Evolutionary conservation across 2,329 filamentous ascomycete species (phyloP).

Genomic region (Diaporthe caulivora): DNA sequence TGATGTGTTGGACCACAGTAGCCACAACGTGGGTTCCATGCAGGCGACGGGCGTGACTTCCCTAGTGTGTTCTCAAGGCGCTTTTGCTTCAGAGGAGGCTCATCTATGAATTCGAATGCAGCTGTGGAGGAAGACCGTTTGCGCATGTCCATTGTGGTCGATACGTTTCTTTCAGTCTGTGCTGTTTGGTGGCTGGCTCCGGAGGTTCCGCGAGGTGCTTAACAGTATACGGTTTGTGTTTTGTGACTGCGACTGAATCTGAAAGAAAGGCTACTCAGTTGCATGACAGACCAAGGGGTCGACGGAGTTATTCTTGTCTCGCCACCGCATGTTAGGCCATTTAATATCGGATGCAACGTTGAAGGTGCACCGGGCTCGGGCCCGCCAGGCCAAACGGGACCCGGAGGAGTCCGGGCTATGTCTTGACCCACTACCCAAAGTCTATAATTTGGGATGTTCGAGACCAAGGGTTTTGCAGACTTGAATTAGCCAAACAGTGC

Average conservation of each 20-base stretch:
- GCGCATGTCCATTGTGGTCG: background rate
- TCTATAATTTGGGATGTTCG: background rate
- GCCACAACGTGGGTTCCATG: background rate
- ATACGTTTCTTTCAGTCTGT: too few species aligned
- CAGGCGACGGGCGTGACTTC: background rate
- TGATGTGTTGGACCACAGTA: background rate
- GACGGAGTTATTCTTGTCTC: background rate
- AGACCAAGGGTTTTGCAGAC: background rate
- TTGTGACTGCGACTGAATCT: background rate
- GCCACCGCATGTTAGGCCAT: background rate
- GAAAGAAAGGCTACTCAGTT: background rate
- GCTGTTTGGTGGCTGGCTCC: background rate
- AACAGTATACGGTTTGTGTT: rapidly evolving
- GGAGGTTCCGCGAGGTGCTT: background rate
- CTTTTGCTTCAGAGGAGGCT: background rate
- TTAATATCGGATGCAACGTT: background rate
- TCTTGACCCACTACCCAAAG: constrained; percentile 10
- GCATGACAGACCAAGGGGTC: too few species aligned
- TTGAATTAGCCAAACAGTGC: too few species aligned
- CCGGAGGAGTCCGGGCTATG: background rate
- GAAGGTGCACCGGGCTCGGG: background rate
- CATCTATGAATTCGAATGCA: too few species aligned
- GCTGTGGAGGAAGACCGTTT: background rate
- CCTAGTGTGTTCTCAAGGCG: background rate
- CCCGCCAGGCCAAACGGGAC: background rate